Evolutionary conservation across 306 rosid species (phyloP), one percentile per base, ranked within the genome.

Genomic region (Cicer bijugum): DNA sequence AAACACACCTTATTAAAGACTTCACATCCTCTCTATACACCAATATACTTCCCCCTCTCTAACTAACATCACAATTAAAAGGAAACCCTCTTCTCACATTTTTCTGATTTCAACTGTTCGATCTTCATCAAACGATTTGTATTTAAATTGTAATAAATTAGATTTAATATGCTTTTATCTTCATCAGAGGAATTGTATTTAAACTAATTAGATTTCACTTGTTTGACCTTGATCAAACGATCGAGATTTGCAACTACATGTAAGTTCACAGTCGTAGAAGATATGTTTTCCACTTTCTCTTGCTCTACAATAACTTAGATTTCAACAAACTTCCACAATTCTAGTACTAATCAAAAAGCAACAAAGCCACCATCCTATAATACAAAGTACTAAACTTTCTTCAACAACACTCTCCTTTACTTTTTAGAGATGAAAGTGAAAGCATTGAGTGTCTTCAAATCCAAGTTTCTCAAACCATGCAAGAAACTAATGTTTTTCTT

Each of bases 391-490:
- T 73, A 63, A 50, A 73, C 75, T 84, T 82, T 69, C 92, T 86
- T 85, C 82, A 67, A 2, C 78, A 67, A n/a, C 86, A 86, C 93
- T 78, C 84, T 58, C 57, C 71, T 56, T 53, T 57, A 74, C 79
- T 78, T 69, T 73, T 78, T 74, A 61, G 68, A 71, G 42, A 93
- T 91, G 97, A 89, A 84, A 80, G 80, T 69, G 81, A 87, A 89
- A 78, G 89, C 84, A 75, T 79, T 84, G 78, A 72, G 79, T 87
- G 78, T 69, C 96, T 88, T 94, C 12, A 81, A 78, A 81, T 86
- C 90, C 85, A 94, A 94, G 97, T 39, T 89, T 83, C 43, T 83
- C 71, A 81, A 62, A 12, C 91, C 96, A 87, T 88, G 96, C 90
- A 82, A 38, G 68, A 91, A 71, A 38, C 42, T 89, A 38, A 3